Conservation (phyloP, 768 basidiomycete species). For the Boletales sp. region DNA sequence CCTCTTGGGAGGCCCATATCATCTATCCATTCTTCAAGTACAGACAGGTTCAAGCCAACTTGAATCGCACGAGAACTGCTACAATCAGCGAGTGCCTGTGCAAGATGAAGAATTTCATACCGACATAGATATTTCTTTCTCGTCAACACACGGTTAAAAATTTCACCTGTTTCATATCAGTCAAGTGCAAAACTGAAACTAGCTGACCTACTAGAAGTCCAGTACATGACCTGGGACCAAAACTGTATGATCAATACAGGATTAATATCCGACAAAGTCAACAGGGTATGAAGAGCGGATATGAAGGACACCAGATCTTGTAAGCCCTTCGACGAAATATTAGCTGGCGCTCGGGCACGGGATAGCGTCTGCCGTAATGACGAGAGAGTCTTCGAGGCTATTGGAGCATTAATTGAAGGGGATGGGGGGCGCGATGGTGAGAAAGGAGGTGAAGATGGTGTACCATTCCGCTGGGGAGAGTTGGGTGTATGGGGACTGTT, state of each 20-base stretch:
- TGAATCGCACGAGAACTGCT: conserved; percentile 77
- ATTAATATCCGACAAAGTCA: conserved; percentile 86
- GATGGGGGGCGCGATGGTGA: conserved; percentile 47
- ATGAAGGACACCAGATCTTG: conserved; percentile 72
- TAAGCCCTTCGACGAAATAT: conserved; percentile 43
- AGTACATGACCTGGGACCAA: conserved; percentile 98
- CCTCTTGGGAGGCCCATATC: conserved; percentile 76
- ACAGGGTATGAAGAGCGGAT: conserved; percentile 78
- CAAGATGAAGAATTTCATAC: conserved; percentile 33
- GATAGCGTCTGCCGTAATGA: conserved; percentile 67
- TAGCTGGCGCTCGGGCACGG: conserved; percentile 50
- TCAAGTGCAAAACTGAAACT: background rate
- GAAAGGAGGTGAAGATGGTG: conserved; percentile 49
- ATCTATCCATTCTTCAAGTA: conserved; percentile 89
- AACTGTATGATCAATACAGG: conserved; percentile 84
- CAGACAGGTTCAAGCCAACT: conserved; percentile 81
- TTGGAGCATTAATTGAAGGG: conserved; percentile 44
- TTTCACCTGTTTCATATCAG: conserved; percentile 54
- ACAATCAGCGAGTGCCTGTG: conserved; percentile 7
- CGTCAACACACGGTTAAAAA: conserved; percentile 82
- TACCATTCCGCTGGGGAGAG: conserved; percentile 32
- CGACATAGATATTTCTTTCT: conserved; percentile 95
- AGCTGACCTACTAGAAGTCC: conserved; percentile 84
- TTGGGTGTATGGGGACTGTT: conserved; percentile 23
- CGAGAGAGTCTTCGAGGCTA: conserved; percentile 50